Base-by-base conservation (phyloP, 23 red algal species). In the Agarophyton chilense region DNA sequence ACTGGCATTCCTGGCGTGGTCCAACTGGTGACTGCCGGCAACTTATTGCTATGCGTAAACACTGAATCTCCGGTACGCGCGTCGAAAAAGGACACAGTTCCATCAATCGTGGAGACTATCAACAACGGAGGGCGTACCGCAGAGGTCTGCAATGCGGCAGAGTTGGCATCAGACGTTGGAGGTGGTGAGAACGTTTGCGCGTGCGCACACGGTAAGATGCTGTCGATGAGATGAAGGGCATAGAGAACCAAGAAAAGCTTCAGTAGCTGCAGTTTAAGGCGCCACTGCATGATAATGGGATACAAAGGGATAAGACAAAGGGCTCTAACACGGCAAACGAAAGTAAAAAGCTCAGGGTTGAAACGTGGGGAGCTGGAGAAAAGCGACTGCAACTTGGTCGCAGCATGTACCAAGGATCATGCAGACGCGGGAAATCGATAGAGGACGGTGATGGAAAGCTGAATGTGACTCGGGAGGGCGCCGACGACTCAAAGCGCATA, bases 11-110 rank as follows among this genome's bases (percentile, higher is more conserved):
- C 91, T 2, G 81, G 81, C 2, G 91, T 72, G 51, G 71, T 72
- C 91, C 91, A 94, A 38, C 62, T 77, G 56, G 50, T 66, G 40
- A 94, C 33, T 28, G 91, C 80, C 10, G 91, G 91, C 17, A 36
- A 42, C 12, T 75, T 58, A 28, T 81, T 64, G 24, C 25, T 54
- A 31, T 77, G 36, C 10, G 78, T 60, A 61, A 82, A 92, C 2
- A 92, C 41, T 21, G 52, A 25, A 31, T 55, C 66, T 16, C 89
- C 89, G 17, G 79, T 84, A 11, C 60, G 53, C 35, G 89, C 89
- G 36, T 82, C 89, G 50, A 84, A 76, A 26, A 61, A 77, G 7
- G 64, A 83, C 22, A 92, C 89, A 43, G 77, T 63, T 10, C 89
- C 89, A 54, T 92, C 89, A 31, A 84, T 46, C 18, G 78, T 82